Base-by-base conservation (phyloP, 495 filamentous ascomycete genomes). In the Penicillium argentinense region DNA sequence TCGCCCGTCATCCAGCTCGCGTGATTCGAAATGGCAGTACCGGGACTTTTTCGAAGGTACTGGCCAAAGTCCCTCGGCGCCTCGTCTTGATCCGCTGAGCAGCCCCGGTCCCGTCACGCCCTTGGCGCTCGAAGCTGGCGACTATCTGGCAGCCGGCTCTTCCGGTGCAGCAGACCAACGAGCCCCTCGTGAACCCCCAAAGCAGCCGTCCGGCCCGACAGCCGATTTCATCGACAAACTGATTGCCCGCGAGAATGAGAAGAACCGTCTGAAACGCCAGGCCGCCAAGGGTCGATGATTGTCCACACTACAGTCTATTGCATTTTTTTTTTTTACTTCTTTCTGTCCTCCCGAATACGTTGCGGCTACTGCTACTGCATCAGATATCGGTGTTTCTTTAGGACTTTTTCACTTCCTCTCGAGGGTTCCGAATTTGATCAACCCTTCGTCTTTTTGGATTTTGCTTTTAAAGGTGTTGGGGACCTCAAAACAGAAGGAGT, bases 61-160 rank as follows among this genome's bases (percentile, higher is more conserved):
- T 37, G 66, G 51, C 47, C 75, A 58, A 55, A 67, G 49, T 75
- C 86, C 26, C n/a, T 68, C 69, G 9, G 83, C 83, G 16, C 88
- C 88, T 6, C 70, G 80, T 13, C 60, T 93, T 25, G 71, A 72
- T 18, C 88, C 88, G 2, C 72, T 87, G 3, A 79, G 79, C n/a
- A 88, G 85, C 33, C 86, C 87, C 1, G 87, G 87, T 0, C 86
- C 86, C 0, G 86, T 91, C 28, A 91, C 88, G 2, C 88, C 88
- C 0, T 74, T 93, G 61, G 78, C 79, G 3, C 63, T 93, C 22
- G 86, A 89, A 6, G 54, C 71, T 6, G 69, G 72, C 27, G 73
- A 77, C 28, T 86, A 83, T 27, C 54, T 86, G 9, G 64, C 71
- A 29, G 64, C 70, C 4, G 71, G 76, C 7, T 53, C 61, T 23